These are phyloP conservation scores for Corchorus olitorius DNA, from an alignment of 345 rosid species.

Conservation along the genomic window DNA sequence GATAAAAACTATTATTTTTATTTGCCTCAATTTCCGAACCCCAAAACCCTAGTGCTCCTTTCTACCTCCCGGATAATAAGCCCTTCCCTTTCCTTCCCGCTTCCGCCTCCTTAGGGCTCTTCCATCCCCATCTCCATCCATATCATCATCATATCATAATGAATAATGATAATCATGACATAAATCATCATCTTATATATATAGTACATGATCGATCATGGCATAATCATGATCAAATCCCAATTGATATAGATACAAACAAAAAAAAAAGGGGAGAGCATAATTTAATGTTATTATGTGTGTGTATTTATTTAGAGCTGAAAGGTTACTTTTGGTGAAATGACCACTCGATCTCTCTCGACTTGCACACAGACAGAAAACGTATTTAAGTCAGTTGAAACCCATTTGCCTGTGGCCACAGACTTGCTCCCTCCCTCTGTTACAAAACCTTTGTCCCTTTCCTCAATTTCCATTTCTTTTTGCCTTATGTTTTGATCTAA, in stretches of 20 bases:
- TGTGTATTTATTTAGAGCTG: conserved; percentile 13
- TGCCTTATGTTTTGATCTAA: conserved; percentile 23
- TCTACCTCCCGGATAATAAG: conserved; percentile 39
- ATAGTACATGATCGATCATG: conserved; percentile 17
- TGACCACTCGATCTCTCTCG: conserved; percentile 54
- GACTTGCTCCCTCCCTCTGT: conserved; percentile 23
- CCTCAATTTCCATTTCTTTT: conserved; percentile 23
- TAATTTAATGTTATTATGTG: background rate
- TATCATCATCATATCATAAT: background rate
- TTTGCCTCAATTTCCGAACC: conserved; percentile 51
- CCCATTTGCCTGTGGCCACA: conserved; percentile 25
- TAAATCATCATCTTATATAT: conserved; percentile 26
- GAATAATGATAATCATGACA: conserved; percentile 13
- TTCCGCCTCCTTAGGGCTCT: conserved; percentile 33
- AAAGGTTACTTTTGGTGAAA: conserved; percentile 36
- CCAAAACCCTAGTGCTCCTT: conserved; percentile 29
- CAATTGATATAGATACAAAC: background rate
- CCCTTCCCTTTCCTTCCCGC: background rate
- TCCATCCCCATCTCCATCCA: background rate
- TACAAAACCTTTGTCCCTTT: conserved; percentile 35
- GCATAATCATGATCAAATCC: conserved; percentile 32
- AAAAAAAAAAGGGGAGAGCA: background rate
- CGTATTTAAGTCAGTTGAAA: conserved; percentile 37
- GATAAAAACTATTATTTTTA: background rate
- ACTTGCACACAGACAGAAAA: conserved; percentile 25